Conservation (phyloP, 768 basidiomycete species). For the Boletellus sp. region DNA sequence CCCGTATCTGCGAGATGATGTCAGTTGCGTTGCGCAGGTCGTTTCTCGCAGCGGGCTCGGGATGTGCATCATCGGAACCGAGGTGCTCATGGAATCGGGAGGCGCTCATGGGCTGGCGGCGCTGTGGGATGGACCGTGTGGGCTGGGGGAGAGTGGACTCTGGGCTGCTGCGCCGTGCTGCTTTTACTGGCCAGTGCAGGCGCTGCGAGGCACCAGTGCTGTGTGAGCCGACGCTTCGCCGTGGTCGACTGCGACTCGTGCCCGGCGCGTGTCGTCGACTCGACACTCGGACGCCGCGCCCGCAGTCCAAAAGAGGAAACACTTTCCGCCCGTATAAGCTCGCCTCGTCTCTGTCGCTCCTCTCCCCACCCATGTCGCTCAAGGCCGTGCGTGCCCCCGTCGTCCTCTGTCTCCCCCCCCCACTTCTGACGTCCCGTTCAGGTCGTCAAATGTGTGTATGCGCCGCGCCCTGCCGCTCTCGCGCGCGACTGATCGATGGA, state of each 20-base stretch:
- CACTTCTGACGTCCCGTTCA: constrained; percentile 19
- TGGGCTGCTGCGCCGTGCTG: constrained; percentile 3
- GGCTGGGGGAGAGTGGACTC: constrained; percentile 4
- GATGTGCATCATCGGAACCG: constrained; percentile 15
- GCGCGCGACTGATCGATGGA: constrained; percentile 18
- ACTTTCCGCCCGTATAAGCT: background rate
- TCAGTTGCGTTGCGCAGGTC: constrained; percentile 23
- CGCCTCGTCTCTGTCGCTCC: background rate
- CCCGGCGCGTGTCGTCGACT: constrained; percentile 10
- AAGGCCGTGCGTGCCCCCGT: constrained; percentile 58
- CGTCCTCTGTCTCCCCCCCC: background rate
- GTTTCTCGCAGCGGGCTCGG: constrained; percentile 6
- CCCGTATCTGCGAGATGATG: constrained; percentile 39
- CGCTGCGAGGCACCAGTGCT: constrained; percentile 14
- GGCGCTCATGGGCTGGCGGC: constrained; percentile 22
- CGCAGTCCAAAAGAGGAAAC: constrained; percentile 1
- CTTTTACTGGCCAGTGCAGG: constrained; percentile 7
- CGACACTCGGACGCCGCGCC: no score
- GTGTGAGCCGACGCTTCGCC: background rate
- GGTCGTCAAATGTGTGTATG: constrained; percentile 58
- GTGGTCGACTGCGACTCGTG: constrained; percentile 14
- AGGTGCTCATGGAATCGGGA: constrained; percentile 33
- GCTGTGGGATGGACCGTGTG: constrained; percentile 7
- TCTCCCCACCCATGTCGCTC: constrained; percentile 50
- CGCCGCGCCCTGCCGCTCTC: background rate